Base-by-base conservation (phyloP, 2,329 filamentous ascomycete species). In the Sarocladiaceae sp. region DNA sequence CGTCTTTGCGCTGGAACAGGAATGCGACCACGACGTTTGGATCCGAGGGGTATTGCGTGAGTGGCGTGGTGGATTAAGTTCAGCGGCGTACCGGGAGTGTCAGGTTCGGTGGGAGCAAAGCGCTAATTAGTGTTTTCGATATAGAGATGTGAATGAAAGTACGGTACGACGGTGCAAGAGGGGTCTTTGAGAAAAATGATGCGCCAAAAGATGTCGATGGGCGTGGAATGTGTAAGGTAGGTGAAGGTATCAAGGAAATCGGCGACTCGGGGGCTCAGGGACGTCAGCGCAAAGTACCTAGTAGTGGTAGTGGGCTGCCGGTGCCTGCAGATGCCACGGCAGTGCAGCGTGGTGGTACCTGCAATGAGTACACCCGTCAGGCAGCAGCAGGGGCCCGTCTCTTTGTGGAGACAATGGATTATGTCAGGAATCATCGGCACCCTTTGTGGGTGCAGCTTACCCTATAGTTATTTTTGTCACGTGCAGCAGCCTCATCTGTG, bases 41-140 rank as follows among this genome's bases (percentile, higher is more conserved):
- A 15, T 16, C 24, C 37, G 37, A 41, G 37, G 37, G 37, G 37
- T 41, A 21, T 41, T 27, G 37, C 37, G 37, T 24, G 26, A 23
- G 34, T 39, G 34, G 34, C 21, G 34, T 39, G 34, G 34, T 29
- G 19, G 37, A 50, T 19, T 20, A 16, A 41, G 19, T 41, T 41
- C 37, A 16, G 20, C 37, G 23, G 37, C 37, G 37, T 19, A 13
- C 12, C 23, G 13, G 21, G 33, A 19, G 13, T 24, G 6, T 39
- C 33, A 19, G n/a, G n/a, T n/a, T n/a, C n/a, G n/a, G 13, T 6
- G 31, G 16, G 16, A 33, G n/a, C 13, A n/a, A 33, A 33, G 31
- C 31, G 16, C 7, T 29, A n/a, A n/a, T n/a, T n/a, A n/a, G n/a
- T n/a, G n/a, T n/a, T n/a, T n/a, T n/a, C n/a, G n/a, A 29, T 29